phyloP scores from a whole-genome alignment of 2,329 filamentous ascomycete genomes.

The Fusarium mexicanum region DNA sequence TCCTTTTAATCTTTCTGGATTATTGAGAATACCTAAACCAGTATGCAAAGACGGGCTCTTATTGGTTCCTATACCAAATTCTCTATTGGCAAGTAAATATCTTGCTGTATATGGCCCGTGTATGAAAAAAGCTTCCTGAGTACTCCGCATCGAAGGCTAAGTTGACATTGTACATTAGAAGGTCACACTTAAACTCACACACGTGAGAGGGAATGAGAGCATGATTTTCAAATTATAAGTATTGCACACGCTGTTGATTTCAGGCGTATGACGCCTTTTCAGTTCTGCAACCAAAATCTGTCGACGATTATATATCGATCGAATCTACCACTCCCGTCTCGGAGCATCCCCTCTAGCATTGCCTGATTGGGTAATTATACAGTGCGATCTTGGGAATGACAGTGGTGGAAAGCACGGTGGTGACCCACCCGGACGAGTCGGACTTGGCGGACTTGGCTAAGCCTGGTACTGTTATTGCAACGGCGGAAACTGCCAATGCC shows the following conservation, averaged over 20 bases:
- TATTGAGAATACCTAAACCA: neutral
- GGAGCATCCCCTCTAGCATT: neutral
- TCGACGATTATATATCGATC: neutral
- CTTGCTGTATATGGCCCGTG: neutral
- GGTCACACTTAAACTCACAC: neutral
- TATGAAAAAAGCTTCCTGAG: neutral
- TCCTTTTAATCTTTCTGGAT: neutral
- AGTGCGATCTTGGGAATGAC: neutral
- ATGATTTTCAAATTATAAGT: neutral
- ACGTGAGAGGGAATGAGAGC: neutral
- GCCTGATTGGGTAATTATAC: neutral
- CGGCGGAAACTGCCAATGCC: neutral
- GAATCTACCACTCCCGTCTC: neutral
- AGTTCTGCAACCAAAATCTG: neutral
- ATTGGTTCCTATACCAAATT: neutral
- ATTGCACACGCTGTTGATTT: neutral
- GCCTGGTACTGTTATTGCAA: neutral
- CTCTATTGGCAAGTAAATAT: neutral
- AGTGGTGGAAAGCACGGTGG: neutral
- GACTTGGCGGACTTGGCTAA: neutral
- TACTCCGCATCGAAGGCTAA: neutral
- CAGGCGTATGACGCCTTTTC: neutral
- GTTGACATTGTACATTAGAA: neutral
- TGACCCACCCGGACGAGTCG: constrained; percentile 6
- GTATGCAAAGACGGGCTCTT: neutral